Conservation (phyloP, 257 asterid species). For the Solanum pimpinellifolium region DNA sequence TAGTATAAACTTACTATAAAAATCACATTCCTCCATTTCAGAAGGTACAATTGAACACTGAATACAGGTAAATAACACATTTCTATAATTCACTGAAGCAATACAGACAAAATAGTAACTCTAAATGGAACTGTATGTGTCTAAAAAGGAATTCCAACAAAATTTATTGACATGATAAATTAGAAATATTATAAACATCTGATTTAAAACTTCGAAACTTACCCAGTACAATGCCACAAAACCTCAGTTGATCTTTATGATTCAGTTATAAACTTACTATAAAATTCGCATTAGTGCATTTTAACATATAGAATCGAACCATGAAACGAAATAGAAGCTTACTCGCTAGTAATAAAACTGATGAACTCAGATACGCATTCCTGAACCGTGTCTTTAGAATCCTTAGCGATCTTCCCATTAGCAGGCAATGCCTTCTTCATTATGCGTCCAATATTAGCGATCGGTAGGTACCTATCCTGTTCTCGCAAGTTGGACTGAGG, state of each 20-base stretch:
- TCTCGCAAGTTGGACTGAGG: conserved; percentile 56
- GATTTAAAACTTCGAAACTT: background rate
- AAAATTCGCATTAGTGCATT: background rate
- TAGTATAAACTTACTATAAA: background rate
- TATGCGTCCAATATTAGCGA: conserved; percentile 64
- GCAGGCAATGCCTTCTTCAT: conserved; percentile 73
- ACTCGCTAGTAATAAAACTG: conserved; percentile 78
- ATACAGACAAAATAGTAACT: background rate
- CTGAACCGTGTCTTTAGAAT: conserved; percentile 69
- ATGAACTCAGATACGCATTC: conserved; percentile 75
- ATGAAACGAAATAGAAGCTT: background rate
- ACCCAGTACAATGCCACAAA: background rate
- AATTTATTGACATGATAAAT: too few relatives aligned
- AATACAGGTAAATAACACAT: background rate
- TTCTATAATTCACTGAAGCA: background rate
- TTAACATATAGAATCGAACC: background rate
- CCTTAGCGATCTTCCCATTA: conserved; percentile 64
- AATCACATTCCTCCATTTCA: background rate
- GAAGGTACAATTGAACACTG: background rate
- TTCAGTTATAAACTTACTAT: background rate
- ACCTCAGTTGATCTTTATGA: background rate
- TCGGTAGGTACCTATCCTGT: conserved; percentile 63
- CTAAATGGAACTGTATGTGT: background rate
- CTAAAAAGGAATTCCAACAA: background rate
- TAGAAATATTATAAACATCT: too few relatives aligned